Base-by-base conservation (phyloP, 306 rosid genomes). In the Quercus gilva region DNA sequence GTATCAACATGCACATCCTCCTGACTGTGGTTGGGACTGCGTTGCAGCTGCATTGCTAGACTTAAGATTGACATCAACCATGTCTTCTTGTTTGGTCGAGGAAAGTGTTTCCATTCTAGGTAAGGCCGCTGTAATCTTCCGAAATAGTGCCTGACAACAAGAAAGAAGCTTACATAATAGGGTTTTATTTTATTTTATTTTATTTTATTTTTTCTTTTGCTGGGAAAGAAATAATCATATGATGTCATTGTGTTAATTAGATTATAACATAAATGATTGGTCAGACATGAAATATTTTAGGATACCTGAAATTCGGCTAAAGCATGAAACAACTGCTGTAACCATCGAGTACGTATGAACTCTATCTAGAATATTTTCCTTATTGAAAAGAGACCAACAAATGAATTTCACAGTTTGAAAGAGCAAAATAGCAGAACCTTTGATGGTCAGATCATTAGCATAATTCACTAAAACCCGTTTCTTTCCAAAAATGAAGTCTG, bases 101-200 rank as follows among this genome's bases (percentile, higher is more conserved):
- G 97, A 91, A 57, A 93, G 85, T 31, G 98, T 91, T 86, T 93
- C 98, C 98, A 93, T 93, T 60, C 98, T 97, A 0, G 97, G 98
- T 76, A 93, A 87, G 19, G 97, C 98, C 52, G 98, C 97, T 12
- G 97, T 97, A 83, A 91, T 93, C 87, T 93, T 93, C 60, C 94
- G 88, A 80, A 93, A 93, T 65, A 93, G 94, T 5, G 98, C 94
- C 98, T 93, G 85, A 55, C 74, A 71, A 41, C 23, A 18, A 15
- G 29, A 29, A 64, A 64, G 13, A 25, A 64, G 43, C 13, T 17
- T 5, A 65, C 21, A 64, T 29, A 33, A 60, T 35, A 60, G 6
- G 4, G 0, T 18, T 0, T 7, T 28, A 5, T 63, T 23, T 23
- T 23, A 23, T 23, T 23, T 23, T 23, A 23, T 23, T 23, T 23